Evolutionary conservation across 1,284 basidiomycete genomes (phyloP).

Genomic region (Ceratobasidium sp.): DNA sequence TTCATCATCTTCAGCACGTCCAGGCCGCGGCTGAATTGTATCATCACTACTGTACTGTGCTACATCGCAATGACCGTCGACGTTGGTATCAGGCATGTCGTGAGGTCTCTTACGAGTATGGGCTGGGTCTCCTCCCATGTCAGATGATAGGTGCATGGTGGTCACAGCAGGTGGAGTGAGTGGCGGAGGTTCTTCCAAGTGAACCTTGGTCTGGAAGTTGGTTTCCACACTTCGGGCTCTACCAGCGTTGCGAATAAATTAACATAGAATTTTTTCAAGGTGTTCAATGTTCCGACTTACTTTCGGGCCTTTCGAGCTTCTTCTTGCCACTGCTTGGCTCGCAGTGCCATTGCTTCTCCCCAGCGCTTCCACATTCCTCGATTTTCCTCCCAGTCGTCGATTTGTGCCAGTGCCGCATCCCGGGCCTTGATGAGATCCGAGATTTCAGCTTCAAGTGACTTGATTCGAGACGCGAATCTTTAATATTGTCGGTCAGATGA

Average conservation of each 20-base stretch:
- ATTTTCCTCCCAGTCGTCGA: slow-evolving; percentile 20
- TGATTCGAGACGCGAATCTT: slow-evolving; percentile 8
- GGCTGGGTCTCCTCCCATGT: background rate
- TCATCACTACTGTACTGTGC: slow-evolving; percentile 5
- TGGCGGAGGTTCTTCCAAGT: slow-evolving; percentile 22
- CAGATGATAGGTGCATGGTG: background rate
- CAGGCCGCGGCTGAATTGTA: background rate
- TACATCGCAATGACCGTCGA: slow-evolving; percentile 26
- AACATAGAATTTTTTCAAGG: too few species aligned
- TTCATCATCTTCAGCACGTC: background rate
- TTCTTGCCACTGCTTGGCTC: slow-evolving; percentile 26
- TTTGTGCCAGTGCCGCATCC: slow-evolving; percentile 20
- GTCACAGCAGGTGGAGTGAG: background rate
- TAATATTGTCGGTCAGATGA: background rate
- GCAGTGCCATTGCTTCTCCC: slow-evolving; percentile 30
- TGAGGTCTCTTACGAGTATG: slow-evolving; percentile 36
- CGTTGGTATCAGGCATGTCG: slow-evolving; percentile 36
- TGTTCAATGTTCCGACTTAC: slow-evolving; percentile 4
- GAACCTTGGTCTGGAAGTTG: background rate
- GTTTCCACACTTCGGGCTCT: background rate
- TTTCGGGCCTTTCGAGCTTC: slow-evolving; percentile 16
- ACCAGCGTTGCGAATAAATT: too few species aligned
- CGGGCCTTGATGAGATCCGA: background rate
- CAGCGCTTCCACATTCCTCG: slow-evolving; percentile 31
- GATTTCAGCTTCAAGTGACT: slow-evolving; percentile 3